These are phyloP conservation scores for Puya raimondii DNA, from an alignment of 176 grass and related monocot species.

Conservation along the genomic window DNA sequence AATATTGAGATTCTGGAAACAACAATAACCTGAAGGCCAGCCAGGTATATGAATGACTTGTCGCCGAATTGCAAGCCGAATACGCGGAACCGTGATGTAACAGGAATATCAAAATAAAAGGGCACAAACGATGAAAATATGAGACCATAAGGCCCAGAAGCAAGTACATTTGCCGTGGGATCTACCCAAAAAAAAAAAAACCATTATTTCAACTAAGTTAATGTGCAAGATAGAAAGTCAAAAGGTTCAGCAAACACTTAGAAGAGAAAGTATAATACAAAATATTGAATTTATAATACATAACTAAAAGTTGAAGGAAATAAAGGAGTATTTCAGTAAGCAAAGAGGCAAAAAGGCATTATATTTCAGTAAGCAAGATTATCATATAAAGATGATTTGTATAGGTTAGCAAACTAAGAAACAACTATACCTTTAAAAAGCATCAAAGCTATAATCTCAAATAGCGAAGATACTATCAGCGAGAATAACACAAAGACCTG, in stretches of 20 bases:
- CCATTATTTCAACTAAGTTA: neutral
- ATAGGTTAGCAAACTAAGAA: conserved; percentile 14
- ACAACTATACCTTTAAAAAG: conserved; percentile 68
- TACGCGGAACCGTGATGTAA: conserved; percentile 70
- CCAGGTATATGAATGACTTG: conserved; percentile 88
- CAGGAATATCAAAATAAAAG: conserved; percentile 80
- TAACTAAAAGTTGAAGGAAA: neutral
- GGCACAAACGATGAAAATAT: conserved; percentile 91
- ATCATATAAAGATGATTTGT: neutral
- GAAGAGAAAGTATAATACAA: neutral
- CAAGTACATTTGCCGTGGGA: conserved; percentile 53
- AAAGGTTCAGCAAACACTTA: neutral
- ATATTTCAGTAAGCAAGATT: conserved; percentile 9
- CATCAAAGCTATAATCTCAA: conserved; percentile 62
- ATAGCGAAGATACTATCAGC: conserved; percentile 45
- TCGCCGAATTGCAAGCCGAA: conserved; percentile 72
- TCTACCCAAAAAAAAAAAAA: conserved; percentile 33
- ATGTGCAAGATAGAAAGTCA: conserved; percentile 6
- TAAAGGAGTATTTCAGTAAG: neutral
- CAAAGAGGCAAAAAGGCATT: neutral
- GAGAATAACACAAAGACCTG: conserved; percentile 89
- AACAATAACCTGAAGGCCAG: conserved; percentile 71
- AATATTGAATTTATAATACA: neutral
- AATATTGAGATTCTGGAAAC: conserved; percentile 25
- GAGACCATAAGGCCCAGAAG: conserved; percentile 83